Percentiles rank a stretch among this genome's conserved stretches.
phyloP scores from a whole-genome alignment of 2,329 filamentous ascomycete species.

The Paracoccidioides brasiliensis region DNA sequence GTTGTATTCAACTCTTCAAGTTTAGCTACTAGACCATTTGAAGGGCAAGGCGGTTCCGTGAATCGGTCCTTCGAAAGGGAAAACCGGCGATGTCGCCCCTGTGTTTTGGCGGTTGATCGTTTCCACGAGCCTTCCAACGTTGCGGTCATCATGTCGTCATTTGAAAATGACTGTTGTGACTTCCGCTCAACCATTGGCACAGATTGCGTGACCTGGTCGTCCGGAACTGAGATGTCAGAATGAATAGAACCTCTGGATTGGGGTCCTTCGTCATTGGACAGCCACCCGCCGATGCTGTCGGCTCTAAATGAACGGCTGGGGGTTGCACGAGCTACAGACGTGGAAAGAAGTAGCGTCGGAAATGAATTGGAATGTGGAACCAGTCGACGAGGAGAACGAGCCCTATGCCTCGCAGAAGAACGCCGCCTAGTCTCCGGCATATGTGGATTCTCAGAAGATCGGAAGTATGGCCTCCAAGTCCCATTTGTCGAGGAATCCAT shows the following conservation, averaged over 20 bases:
- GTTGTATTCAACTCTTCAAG: slow-evolving; percentile 17
- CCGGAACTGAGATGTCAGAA: neutral
- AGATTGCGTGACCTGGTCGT: neutral
- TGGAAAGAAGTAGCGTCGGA: slow-evolving; percentile 39
- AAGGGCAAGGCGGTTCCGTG: slow-evolving; percentile 17
- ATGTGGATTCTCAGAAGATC: slow-evolving; percentile 16
- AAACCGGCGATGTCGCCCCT: slow-evolving; percentile 14
- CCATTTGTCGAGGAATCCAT: slow-evolving; percentile 5
- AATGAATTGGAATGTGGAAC: slow-evolving; percentile 30
- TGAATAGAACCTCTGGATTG: neutral
- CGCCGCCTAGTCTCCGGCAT: slow-evolving; percentile 18
- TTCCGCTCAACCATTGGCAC: slow-evolving; percentile 4
- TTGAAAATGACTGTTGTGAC: slow-evolving; percentile 38
- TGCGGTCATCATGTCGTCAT: slow-evolving; percentile 31
- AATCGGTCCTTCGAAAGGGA: slow-evolving; percentile 15
- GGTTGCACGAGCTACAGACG: slow-evolving; percentile 20
- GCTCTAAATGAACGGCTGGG: slow-evolving; percentile 8
- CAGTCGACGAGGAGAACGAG: slow-evolving; percentile 30
- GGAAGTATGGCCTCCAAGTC: slow-evolving; percentile 30
- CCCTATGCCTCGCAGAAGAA: slow-evolving; percentile 23
- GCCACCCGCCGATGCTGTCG: neutral
- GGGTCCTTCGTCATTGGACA: neutral
- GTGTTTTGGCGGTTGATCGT: slow-evolving; percentile 24
- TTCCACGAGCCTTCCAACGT: slow-evolving; percentile 26
- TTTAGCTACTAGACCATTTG: slow-evolving; percentile 8